Evolutionary conservation across 2,329 filamentous ascomycete species (phyloP), one percentile per base, ranked within the genome.

Genomic region (Talaromyces piceae): DNA sequence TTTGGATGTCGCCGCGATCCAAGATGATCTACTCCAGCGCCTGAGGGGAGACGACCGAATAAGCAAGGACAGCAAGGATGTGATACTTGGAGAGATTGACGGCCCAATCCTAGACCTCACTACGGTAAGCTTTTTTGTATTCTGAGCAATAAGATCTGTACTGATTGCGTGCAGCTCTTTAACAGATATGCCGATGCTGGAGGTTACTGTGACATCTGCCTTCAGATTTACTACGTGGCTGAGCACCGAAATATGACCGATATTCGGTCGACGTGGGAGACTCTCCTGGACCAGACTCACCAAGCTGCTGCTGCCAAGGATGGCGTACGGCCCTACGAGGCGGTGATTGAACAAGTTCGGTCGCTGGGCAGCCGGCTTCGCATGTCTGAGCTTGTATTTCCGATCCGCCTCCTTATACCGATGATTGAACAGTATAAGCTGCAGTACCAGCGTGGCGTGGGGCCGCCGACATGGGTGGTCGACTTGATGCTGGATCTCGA

Each of bases 1-100:
- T 41, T 81, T 98, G 8, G 93, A 98, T 61, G 82, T 97, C 46
- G 91, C 91, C 12, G 91, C 93, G 62, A 93, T 98, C 49, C 93
- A 98, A 67, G 88, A 95, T 63, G 93, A 98, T 61, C 71, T 97
- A 39, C 69, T 97, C 22, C 86, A 90, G 64, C 80, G 88, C 43
- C 73, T 98, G 48, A 82, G 78, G 63, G 78, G 78, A 8, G 93
- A 98, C 57, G 66, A 74, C 1, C 82, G 93, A 41, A 78, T 96
- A 31, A 72, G 77, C 11, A 70, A 75, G 0, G 81, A 85, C 45
- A 80, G 82, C 41, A 82, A 80, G 61, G 70, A 73, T 1, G 79
- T 86, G 51, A 81, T 95, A 22, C 70, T 87, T 53, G 67, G 76
- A 41, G 77, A 80, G 27, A 79, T 96, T 31, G 84, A 95, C 66